Base-by-base conservation (phyloP, 257 asterid genomes). In the Henckelia pumila region DNA sequence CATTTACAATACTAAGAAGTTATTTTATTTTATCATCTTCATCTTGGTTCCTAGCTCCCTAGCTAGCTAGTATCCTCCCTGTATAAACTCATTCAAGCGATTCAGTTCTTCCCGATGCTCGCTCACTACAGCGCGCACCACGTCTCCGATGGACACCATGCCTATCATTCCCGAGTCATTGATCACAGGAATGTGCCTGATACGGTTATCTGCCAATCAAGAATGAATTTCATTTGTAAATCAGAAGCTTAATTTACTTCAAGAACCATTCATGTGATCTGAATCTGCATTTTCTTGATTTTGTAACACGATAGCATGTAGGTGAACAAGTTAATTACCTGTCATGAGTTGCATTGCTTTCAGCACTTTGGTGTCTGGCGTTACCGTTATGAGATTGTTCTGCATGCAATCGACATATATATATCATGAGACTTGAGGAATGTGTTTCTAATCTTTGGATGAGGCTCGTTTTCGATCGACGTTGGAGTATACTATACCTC, bases 281-380 rank as follows among this genome's bases (percentile, higher is more conserved):
- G 5, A 13, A 26, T 28, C 17, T 35, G 25, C 20, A 59, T 11
- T 25, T 37, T 37, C 47, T 37, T 37, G 47, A 37, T 37, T 9
- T 37, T 37, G 0, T 37, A 5, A 37, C 3, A 10, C 4, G 20
- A 23, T 29, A 20, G n/a, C 9, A 64, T 49, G 57, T 52, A 28
- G 64, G 61, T n/a, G 24, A 76, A 24, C 0, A 9, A 10, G 50
- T 81, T n/a, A n/a, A n/a, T n/a, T 40, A 92, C 98, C 95, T 66
- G 98, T 92, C 98, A 92, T 92, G 71, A 92, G 80, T 56, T 92
- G 95, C 98, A 92, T 92, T 71, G 98, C 98, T 83, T 86, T 85
- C 85, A 92, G 72, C 59, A 86, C 98, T 78, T 87, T 92, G 52
- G 96, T 92, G 49, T 84, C 83, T 2, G 96, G 96, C 33, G 92